A percentile compares a stretch with the other conserved stretches of the same genome.
These are phyloP conservation scores for Nicotiana undulata DNA, from an alignment of 257 asterid species.

Conservation along the genomic window DNA sequence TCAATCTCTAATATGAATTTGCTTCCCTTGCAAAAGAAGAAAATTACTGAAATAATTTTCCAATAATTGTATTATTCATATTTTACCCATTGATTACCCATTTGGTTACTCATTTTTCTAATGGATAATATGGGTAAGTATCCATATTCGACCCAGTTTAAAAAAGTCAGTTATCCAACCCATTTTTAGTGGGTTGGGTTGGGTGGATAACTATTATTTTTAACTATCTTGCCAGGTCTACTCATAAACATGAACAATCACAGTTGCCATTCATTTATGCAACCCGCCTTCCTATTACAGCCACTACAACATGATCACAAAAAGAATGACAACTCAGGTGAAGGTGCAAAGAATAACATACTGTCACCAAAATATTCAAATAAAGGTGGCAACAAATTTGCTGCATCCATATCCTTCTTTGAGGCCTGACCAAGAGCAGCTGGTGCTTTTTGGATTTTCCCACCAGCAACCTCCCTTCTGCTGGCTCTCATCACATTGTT, in stretches of 20 bases:
- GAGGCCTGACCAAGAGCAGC: conserved; percentile 51
- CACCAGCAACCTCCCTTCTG: conserved; percentile 33
- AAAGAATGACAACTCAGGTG: conserved; percentile 54
- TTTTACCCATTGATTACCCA: too few relatives aligned
- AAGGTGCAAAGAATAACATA: conserved; percentile 60
- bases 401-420: conserved; percentile 46
- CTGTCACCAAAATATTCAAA: conserved; percentile 75
- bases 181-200: too few relatives aligned
- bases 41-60: too few relatives aligned
- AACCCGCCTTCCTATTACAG: background rate
- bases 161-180: too few relatives aligned
- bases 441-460: conserved; percentile 40
- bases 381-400: conserved; percentile 43
- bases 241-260: background rate
- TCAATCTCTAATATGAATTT: too few relatives aligned
- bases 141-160: too few relatives aligned
- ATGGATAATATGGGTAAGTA: too few relatives aligned
- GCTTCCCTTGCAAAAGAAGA: too few relatives aligned
- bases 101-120: too few relatives aligned
- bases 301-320: conserved; percentile 26
- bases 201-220: too few relatives aligned
- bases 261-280: background rate
- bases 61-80: too few relatives aligned
- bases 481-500: conserved; percentile 21
- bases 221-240: too few relatives aligned